Evolutionary conservation across 1,284 basidiomycete genomes (phyloP).

Genomic region (Trichosporon faecale): DNA sequence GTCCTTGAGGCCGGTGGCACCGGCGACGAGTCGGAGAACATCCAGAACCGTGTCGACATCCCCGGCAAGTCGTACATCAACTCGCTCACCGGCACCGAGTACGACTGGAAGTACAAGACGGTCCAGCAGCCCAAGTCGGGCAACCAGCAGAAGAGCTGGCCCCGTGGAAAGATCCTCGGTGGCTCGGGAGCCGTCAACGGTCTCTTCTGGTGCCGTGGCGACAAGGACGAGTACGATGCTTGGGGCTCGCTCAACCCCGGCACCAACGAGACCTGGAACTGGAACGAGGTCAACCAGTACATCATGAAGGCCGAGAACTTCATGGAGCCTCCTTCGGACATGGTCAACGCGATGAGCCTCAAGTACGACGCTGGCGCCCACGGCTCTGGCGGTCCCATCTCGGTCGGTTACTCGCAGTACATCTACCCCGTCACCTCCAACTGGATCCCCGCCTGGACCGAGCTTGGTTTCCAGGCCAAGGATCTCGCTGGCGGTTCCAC

Average conservation of each 20-base stretch:
- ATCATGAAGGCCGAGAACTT: conserved; percentile 54
- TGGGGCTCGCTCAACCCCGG: conserved; percentile 50
- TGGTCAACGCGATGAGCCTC: conserved; percentile 45
- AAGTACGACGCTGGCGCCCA: conserved; percentile 52
- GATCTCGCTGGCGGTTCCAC: conserved; percentile 39
- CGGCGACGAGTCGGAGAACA: conserved; percentile 52
- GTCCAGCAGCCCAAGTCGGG: conserved; percentile 40
- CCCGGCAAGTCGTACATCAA: conserved; percentile 47
- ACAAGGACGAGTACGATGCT: conserved; percentile 51
- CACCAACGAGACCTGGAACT: conserved; percentile 46
- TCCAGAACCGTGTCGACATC: conserved; percentile 2
- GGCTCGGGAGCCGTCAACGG: conserved; percentile 69
- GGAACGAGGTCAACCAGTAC: conserved; percentile 48
- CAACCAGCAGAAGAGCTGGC: conserved; percentile 53
- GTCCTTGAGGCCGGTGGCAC: conserved; percentile 70
- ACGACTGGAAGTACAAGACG: conserved; percentile 66
- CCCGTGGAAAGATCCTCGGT: conserved; percentile 66
- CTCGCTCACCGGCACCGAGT: conserved; percentile 52
- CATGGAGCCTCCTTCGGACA: conserved; percentile 44
- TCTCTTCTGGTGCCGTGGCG: conserved; percentile 59
- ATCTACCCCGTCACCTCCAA: conserved; percentile 57
- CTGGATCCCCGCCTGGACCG: conserved; percentile 57
- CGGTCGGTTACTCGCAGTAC: conserved; percentile 49
- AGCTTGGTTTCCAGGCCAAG: conserved; percentile 57
- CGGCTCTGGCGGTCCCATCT: conserved; percentile 56